Conservation (phyloP, 768 basidiomycete genomes). For the Leccinum aurantiacum region DNA sequence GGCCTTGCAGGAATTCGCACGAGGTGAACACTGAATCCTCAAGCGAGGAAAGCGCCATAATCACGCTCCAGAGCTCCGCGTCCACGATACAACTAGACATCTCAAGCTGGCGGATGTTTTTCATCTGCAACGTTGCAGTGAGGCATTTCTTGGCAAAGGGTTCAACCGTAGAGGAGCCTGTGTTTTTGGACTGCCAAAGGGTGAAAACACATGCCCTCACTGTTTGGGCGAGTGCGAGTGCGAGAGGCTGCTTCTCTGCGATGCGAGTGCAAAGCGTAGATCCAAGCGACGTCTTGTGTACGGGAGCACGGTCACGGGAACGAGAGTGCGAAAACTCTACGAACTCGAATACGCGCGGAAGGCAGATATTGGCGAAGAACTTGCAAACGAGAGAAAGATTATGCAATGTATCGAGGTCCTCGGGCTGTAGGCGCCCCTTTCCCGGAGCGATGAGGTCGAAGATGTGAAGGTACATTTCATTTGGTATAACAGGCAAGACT, state of each 20-base stretch:
- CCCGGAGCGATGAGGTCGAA: not conserved
- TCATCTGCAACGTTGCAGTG: not conserved
- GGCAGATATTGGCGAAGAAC: not conserved
- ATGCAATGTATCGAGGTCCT: not conserved
- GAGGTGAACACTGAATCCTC: not conserved
- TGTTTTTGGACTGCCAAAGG: rapidly evolving
- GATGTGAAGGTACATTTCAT: not conserved
- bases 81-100: not conserved
- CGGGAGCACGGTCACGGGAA: not conserved
- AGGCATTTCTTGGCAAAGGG: not conserved
- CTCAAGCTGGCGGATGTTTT: not conserved
- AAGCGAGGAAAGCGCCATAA: not conserved
- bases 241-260: not conserved
- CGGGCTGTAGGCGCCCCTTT: not conserved
- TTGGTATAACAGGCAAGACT: not conserved
- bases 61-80: not conserved
- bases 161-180: not conserved
- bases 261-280: not conserved
- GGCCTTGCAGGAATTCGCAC: not conserved
- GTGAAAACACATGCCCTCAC: not conserved
- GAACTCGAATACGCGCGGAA: not conserved
- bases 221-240: not conserved
- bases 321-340: not conserved
- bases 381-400: not conserved
- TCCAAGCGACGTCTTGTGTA: not conserved